Evolutionary conservation across 2,329 filamentous ascomycete species (phyloP).

Genomic region (Calonectria crousiana): DNA sequence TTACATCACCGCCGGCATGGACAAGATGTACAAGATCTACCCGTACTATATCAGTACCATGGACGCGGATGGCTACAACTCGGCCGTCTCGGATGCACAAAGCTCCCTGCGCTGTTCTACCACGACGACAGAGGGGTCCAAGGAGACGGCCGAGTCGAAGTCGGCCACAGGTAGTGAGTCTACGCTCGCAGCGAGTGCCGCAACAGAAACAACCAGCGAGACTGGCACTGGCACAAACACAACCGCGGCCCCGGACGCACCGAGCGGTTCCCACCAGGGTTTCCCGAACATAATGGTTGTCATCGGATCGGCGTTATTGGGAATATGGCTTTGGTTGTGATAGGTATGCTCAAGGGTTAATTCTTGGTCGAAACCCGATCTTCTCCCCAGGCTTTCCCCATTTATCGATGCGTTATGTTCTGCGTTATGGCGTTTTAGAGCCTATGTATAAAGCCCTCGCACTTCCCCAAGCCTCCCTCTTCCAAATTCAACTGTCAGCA

Average conservation of each 20-base stretch:
- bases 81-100: not conserved
- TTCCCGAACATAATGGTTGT: not conserved
- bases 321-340: not conserved
- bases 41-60: not conserved
- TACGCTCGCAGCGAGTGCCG: not conserved
- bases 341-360: not conserved
- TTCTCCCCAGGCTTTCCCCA: not conserved
- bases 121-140: not conserved
- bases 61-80: constrained; percentile 1
- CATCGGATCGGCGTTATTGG: constrained; percentile 10
- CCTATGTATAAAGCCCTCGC: constrained; percentile 20
- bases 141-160: not conserved
- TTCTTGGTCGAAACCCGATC: not conserved
- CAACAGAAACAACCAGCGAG: not conserved
- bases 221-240: not conserved
- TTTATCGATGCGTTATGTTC: constrained; percentile 35
- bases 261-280: not conserved
- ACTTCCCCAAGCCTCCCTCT: not conserved
- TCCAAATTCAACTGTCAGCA: not conserved
- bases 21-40: constrained; percentile 2
- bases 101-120: not conserved
- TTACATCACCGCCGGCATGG: constrained; percentile 17
- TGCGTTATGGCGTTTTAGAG: constrained; percentile 31
- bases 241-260: not conserved
- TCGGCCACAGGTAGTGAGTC: not conserved